Conservation (phyloP, 495 filamentous ascomycete genomes). For the Chaetomium cochliodes region DNA sequence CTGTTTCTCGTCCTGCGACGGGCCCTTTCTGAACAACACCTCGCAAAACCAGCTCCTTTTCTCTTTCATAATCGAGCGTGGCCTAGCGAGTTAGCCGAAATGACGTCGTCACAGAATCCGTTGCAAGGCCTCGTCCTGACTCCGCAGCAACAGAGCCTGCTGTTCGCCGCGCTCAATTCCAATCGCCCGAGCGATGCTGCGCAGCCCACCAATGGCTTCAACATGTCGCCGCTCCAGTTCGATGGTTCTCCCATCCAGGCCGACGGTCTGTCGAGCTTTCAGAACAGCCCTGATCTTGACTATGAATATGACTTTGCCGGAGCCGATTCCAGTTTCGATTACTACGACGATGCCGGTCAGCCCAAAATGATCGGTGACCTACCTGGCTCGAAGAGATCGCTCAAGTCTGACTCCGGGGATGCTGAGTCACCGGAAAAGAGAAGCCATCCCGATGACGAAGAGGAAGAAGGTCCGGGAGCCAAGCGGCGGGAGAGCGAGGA, state of each 20-base stretch:
- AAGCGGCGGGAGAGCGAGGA: conserved; percentile 81
- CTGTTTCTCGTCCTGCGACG: background rate
- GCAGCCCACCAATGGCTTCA: conserved; percentile 40
- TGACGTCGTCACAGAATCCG: conserved; percentile 46
- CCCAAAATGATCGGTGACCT: conserved; percentile 74
- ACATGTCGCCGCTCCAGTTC: conserved; percentile 52
- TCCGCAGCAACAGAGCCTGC: conserved; percentile 80
- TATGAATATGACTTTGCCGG: conserved; percentile 62
- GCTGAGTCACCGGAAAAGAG: conserved; percentile 79
- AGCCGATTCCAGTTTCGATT: conserved; percentile 53
- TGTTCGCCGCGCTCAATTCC: conserved; percentile 84
- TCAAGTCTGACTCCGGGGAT: conserved; percentile 56
- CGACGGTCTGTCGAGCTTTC: conserved; percentile 43
- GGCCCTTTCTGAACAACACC: background rate
- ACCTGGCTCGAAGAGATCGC: conserved; percentile 52
- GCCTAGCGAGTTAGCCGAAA: conserved; percentile 39
- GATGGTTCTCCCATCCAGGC: conserved; percentile 54
- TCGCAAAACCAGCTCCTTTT: too few species aligned
- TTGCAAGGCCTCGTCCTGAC: conserved; percentile 60
- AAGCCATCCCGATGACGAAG: conserved; percentile 71
- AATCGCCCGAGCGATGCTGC: conserved; percentile 50
- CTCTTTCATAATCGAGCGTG: background rate
- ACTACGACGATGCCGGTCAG: conserved; percentile 66
- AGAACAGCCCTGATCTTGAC: conserved; percentile 81
- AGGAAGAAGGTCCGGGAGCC: conserved; percentile 55